These are phyloP conservation scores for Collybiopsis confluens DNA, from an alignment of 768 basidiomycete species.

Conservation along the genomic window DNA sequence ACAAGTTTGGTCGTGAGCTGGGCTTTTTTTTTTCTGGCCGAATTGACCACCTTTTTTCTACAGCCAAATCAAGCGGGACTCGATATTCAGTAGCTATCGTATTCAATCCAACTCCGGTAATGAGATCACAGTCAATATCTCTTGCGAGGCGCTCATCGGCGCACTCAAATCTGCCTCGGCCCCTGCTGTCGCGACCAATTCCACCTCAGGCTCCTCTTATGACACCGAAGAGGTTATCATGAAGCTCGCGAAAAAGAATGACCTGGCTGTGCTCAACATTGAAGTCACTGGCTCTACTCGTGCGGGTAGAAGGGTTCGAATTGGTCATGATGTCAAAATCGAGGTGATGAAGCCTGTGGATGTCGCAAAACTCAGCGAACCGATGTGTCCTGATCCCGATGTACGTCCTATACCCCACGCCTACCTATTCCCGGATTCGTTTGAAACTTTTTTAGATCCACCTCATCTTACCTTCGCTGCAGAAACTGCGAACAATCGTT, in stretches of 20 bases:
- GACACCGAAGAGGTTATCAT: slow-evolving; percentile 41
- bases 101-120: slow-evolving; percentile 86
- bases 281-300: slow-evolving; percentile 65
- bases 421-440: background rate
- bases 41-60: background rate
- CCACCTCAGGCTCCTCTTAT: background rate
- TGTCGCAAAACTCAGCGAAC: slow-evolving; percentile 68
- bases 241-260: slow-evolving; percentile 85
- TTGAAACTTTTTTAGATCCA: slow-evolving; percentile 50
- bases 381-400: slow-evolving; percentile 82
- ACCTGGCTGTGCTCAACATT: slow-evolving; percentile 72
- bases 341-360: slow-evolving; percentile 77
- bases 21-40: background rate
- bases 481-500: slow-evolving; percentile 72
- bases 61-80: slow-evolving; percentile 62
- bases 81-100: slow-evolving; percentile 72
- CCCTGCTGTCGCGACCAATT: slow-evolving; percentile 26
- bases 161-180: slow-evolving; percentile 67
- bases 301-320: slow-evolving; percentile 58
- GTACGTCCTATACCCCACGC: slow-evolving; percentile 35
- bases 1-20: slow-evolving; percentile 69
- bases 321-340: slow-evolving; percentile 79
- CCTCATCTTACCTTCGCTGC: slow-evolving; percentile 70
- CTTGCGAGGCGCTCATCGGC: slow-evolving; percentile 68
- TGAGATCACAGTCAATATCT: slow-evolving; percentile 71